Base-by-base conservation (phyloP, 768 basidiomycete genomes). In the Boletus barrowsii region DNA sequence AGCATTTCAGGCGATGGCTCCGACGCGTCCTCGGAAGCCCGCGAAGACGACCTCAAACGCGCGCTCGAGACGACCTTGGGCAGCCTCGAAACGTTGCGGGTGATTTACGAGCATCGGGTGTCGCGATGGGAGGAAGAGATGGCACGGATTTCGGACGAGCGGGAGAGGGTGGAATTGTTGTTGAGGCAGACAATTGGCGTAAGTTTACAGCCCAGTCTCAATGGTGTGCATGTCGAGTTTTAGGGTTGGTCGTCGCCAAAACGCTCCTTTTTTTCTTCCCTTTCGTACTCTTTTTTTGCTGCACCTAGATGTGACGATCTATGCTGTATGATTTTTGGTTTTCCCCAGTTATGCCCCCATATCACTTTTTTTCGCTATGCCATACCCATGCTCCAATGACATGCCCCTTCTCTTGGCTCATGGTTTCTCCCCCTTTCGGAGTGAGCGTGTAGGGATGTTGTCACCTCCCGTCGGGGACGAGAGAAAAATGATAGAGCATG, bases 41-140 rank as follows among this genome's bases (percentile, higher is more conserved):
- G 80, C 0, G 86, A 88, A 57, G 81, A 78, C 48, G 87, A 89
- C 41, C 72, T 91, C 33, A 83, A 81, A 53, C 79, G 83, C 1
- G 87, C 86, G 2, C 70, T 91, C 42, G 85, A 84, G 57, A 79
- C 83, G 2, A 83, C 88, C 2, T 59, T 90, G 46, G 83, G 81
- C 1, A 88, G 87, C 60, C 76, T 90, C 22, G 78, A 79, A 26
- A 75, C 79, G 17, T 73, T 92, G 49, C 79, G 83, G 33, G 68
- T 73, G 33, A 83, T 91, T 33, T 90, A 88, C 50, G 85, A 84
- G 20, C 78, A 85, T 57, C 74, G 88, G 17, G 87, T 87, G 64
- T 76, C 78, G 45, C 74, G 88, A 40, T 88, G 87, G 83, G 69
- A 76, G 37, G 85, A 88, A 15, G 88, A 89, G 71, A 84, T 90